These are phyloP conservation scores for Tulasnella sp. DNA, from an alignment of 768 basidiomycete genomes.

Conservation along the genomic window DNA sequence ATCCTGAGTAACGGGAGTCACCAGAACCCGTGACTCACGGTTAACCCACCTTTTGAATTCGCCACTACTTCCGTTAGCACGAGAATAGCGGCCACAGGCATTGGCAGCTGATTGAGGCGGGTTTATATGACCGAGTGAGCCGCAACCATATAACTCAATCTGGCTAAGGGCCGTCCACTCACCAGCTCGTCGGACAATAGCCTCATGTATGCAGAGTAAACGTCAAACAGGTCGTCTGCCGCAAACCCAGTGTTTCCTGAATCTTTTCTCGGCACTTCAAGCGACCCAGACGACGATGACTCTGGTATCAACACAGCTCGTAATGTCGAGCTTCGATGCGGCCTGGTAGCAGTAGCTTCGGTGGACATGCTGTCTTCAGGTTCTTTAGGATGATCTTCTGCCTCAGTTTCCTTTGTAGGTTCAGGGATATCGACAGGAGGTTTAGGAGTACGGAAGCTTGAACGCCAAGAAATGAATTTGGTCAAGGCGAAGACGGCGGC, in stretches of 20 bases:
- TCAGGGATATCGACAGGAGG: background rate
- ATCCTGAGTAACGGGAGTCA: conserved; percentile 22
- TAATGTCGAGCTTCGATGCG: background rate
- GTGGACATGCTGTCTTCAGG: background rate
- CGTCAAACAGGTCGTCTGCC: background rate
- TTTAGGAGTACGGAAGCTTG: background rate
- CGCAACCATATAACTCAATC: background rate
- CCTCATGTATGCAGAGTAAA: background rate
- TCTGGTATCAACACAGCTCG: background rate
- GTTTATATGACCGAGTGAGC: background rate
- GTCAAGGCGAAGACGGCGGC: background rate
- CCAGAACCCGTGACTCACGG: conserved; percentile 4
- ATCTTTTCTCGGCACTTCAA: background rate
- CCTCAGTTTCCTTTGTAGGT: background rate
- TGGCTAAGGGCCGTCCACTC: background rate
- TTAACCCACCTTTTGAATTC: conserved; percentile 62
- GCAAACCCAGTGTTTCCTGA: background rate
- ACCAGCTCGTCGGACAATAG: background rate
- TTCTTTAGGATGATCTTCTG: background rate
- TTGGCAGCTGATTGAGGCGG: conserved; percentile 52
- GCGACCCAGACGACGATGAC: background rate
- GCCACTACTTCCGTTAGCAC: conserved; percentile 78
- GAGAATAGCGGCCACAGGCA: conserved; percentile 83
- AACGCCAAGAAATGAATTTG: background rate
- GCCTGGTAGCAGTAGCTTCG: background rate